phyloP scores from a whole-genome alignment of 176 grass and related monocot genomes.

The Alopecurus myosuroides region DNA sequence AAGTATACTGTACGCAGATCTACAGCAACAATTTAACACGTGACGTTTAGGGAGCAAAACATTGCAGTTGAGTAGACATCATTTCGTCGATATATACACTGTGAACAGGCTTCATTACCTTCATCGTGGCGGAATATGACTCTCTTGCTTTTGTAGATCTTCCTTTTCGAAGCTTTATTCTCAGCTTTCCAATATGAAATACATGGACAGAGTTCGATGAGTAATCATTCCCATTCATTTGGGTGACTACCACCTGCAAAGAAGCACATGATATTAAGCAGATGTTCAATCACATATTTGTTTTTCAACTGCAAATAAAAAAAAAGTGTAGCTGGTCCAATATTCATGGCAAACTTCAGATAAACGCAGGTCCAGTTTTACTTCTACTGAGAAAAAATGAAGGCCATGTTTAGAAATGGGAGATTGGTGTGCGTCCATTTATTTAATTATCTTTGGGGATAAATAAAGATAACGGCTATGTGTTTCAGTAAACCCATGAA shows the following conservation, averaged over 20 bases:
- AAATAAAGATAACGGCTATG: not conserved
- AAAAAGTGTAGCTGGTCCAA: not conserved
- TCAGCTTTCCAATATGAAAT: slow-evolving; percentile 80
- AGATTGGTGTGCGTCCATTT: not conserved
- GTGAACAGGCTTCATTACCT: slow-evolving; percentile 47
- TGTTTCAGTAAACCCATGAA: not conserved
- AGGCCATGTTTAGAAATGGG: not conserved
- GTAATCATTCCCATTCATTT: slow-evolving; percentile 82
- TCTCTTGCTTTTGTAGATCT: slow-evolving; percentile 90
- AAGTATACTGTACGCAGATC: not conserved
- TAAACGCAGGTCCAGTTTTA: not conserved
- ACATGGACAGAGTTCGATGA: slow-evolving; percentile 68
- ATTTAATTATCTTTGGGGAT: not conserved
- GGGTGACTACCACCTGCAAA: slow-evolving; percentile 71
- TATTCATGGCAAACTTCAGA: slow-evolving; percentile 24
- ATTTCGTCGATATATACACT: not conserved
- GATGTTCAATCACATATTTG: not conserved
- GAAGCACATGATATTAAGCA: not conserved
- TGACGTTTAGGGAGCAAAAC: not conserved
- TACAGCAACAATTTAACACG: not conserved
- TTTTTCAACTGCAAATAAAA: not conserved
- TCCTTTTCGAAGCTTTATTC: slow-evolving; percentile 86
- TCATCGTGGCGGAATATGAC: slow-evolving; percentile 78
- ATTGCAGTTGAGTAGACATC: not conserved
- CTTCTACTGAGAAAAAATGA: not conserved